These are phyloP conservation scores for Rhytidhysteron rufulum DNA, from an alignment of 2,329 filamentous ascomycete genomes.

Conservation along the genomic window DNA sequence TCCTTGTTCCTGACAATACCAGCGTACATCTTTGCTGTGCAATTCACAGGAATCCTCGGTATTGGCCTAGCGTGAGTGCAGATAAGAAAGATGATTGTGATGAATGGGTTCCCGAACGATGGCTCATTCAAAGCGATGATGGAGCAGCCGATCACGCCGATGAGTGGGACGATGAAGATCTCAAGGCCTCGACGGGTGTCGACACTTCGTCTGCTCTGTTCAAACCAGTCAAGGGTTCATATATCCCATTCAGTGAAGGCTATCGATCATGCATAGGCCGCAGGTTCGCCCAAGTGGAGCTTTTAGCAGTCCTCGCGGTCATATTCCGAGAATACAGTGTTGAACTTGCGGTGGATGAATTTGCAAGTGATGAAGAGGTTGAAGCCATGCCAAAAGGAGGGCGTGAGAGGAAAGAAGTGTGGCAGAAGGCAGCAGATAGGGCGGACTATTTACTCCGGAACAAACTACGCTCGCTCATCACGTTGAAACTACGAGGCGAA, in stretches of 20 bases:
- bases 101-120: conserved; percentile 69
- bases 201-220: conserved; percentile 61
- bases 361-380: conserved; percentile 39
- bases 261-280: conserved; percentile 54
- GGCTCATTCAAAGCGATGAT: conserved; percentile 48
- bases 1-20: conserved; percentile 55
- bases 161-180: conserved; percentile 48
- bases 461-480: conserved; percentile 61
- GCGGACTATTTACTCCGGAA: conserved; percentile 51
- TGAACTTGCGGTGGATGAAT: conserved; percentile 62
- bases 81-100: conserved; percentile 52
- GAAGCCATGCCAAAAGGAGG: conserved; percentile 33
- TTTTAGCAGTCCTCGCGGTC: conserved; percentile 51
- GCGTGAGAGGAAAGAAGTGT: conserved; percentile 54
- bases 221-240: conserved; percentile 46
- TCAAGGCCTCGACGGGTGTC: conserved; percentile 57
- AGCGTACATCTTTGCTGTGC: conserved; percentile 54
- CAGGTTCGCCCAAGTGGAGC: conserved; percentile 55
- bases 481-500: conserved; percentile 62
- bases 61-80: conserved; percentile 57
- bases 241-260: conserved; percentile 54
- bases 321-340: conserved; percentile 59
- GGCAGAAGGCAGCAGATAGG: conserved; percentile 57
- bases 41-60: conserved; percentile 65
- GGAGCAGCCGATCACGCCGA: conserved; percentile 35